Base-by-base conservation (phyloP, 2,329 filamentous ascomycete species). In the Aspergillus glaucus region DNA sequence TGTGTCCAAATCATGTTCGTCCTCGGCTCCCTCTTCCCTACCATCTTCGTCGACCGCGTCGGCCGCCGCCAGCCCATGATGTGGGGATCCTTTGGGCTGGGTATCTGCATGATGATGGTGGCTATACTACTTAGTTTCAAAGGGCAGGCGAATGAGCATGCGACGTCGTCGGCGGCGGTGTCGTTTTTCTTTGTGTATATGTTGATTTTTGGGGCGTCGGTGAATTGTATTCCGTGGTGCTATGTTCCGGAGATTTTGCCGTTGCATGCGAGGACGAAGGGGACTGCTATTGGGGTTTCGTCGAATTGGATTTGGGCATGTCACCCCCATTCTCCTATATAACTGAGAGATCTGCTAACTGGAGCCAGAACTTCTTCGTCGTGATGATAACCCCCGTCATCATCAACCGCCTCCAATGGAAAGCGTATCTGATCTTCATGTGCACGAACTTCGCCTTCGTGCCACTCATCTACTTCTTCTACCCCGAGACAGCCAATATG, bases 181-280 rank as follows among this genome's bases (percentile, higher is more conserved):
- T 67, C 74, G 0, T 77, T 78, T 56, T 77, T 77, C 61, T 77
- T 77, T 60, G 26, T 65, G 45, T 70, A 66, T 47, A 72, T 72
- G 68, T 57, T 71, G 6, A 66, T 69, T 17, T 72, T 71, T 45
- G 73, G 72, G 3, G 69, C 69, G 4, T 69, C 68, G 3, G 68
- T 70, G 4, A 77, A 76, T 48, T 73, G 70, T 41, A 72, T 78
- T 7, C 75, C 75, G 0, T 78, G 75, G 75, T 70, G 75, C 1
- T 75, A 75, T 50, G 71, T 74, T 0, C 72, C 75, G 0, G 74
- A 79, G 51, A 77, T 79, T 30, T 55, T 78, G 2, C 76, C 76
- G 0, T 64, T 78, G 1, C 72, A 76, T 49, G 74, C 73, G 3
- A 63, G 76, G 36, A 70, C 75, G 1, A 75, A 77, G 53, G 75